Evolutionary conservation across 164 flowering plant genomes (phyloP), one percentile per base, ranked within the genome.

Genomic region (Santalum album): DNA sequence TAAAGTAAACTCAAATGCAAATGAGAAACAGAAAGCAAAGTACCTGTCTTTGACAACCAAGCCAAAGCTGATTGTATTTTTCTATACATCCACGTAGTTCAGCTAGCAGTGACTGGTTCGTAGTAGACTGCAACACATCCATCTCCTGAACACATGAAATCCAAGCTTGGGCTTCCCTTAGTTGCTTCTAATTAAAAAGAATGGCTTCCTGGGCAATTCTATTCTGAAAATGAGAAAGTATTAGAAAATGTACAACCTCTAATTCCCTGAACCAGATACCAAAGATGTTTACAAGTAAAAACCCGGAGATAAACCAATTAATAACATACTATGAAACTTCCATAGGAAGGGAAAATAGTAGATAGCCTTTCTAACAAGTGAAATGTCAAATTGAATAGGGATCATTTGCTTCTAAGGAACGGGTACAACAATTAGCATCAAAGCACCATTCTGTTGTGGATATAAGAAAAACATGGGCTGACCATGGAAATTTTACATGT

Each of bases 141-240:
- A 83, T 67, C 71, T 91, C 98, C 65, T 87, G 96, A 19, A 66
- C 78, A 36, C 87, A 86, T 44, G 82, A 58, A 58, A 87, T 73
- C 99, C 99, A 92, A 32, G 84, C 74, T 53, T 92, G 95, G 21
- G 88, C 85, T 63, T 91, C 98, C 69, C 95, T 80, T 57, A 92
- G 45, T 48, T 85, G 95, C 46, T 79, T 95, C 62, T 92, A 97
- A 66, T 81, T 89, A 62, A 62, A 83, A 15, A 80, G 54, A 38
- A 89, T 73, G 42, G 81, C 66, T 63, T 92, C 97, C 64, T 87
- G 96, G 57, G 82, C 88, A 72, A 56, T 79, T 69, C 95, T 84
- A 70, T 87, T 73, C 99, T 92, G 95, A 44, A 57, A n/a, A n/a
- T n/a, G 40, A 73, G n/a, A n/a, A n/a, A n/a, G n/a, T 18, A n/a